These are phyloP conservation scores for Colletotrichum chrysophilum DNA, from an alignment of 2,329 filamentous ascomycete species.

Conservation along the genomic window DNA sequence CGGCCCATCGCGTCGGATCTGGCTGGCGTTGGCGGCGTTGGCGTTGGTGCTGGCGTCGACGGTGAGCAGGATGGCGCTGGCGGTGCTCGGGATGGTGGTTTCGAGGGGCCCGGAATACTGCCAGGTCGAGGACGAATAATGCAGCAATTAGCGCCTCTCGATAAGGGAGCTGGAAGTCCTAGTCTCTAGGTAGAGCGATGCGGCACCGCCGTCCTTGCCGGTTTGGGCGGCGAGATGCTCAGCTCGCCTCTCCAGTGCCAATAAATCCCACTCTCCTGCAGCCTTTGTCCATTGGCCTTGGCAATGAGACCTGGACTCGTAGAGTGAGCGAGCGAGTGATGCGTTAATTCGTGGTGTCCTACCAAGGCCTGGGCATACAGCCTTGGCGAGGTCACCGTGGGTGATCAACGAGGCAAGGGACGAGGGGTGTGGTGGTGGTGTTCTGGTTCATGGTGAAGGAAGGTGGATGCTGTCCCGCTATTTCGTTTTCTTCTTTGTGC, in stretches of 20 bases:
- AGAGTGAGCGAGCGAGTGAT: background rate
- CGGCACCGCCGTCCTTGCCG: background rate
- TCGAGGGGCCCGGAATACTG: background rate
- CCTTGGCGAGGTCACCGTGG: background rate
- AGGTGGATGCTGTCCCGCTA: background rate
- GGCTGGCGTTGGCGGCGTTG: background rate
- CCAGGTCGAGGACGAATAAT: background rate
- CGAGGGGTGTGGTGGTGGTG: background rate
- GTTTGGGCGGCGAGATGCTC: background rate
- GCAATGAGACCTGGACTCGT: background rate
- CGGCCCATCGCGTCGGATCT: slow-evolving; percentile 1
- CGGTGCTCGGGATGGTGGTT: background rate
- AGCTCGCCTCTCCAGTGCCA: background rate
- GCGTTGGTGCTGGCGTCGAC: background rate
- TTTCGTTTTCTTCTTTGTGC: background rate
- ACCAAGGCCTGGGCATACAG: background rate
- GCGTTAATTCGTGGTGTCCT: background rate
- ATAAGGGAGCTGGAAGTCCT: background rate
- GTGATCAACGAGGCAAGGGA: background rate
- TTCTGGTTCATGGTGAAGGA: background rate
- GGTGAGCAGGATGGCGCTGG: background rate
- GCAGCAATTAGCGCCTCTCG: background rate
- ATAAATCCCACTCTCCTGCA: background rate
- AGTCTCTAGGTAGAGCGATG: background rate
- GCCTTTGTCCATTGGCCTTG: slow-evolving; percentile 12